Base-by-base conservation (phyloP, 164 flowering plant genomes). In the Chimonanthus praecox region DNA sequence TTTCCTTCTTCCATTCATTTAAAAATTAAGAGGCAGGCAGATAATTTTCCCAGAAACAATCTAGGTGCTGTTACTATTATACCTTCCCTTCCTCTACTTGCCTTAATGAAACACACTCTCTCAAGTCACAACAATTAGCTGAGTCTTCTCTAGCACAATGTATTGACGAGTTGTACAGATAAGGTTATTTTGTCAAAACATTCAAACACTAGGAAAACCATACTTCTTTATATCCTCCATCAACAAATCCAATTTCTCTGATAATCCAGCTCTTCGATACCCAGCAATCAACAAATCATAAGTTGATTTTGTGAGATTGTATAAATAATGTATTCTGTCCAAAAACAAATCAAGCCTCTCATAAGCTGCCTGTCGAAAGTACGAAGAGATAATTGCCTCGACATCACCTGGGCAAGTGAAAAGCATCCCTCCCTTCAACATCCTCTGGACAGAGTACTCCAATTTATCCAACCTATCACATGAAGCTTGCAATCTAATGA, bases 321-420 rank as follows among this genome's bases (percentile, higher is more conserved):
- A 78, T 9, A 79, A 79, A 50, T 73, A 74, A 62, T 64, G 77
- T 18, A 85, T 74, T 60, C 73, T 79, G 58, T 82, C 83, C 81
- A 85, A 74, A 75, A 87, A 84, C 74, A 87, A 47, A 45, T 85
- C 86, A 44, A 84, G 74, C 66, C 87, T 82, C 63, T 85, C 90
- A 83, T 77, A 84, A 62, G 87, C 90, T n/a, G 58, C 80, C 50
- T 50, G 49, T 77, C 88, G 79, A 75, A 87, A 87, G 69, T 83
- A 86, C 0, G 78, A 81, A 68, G 82, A 81, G 7, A 87, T 86
- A 43, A 83, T 79, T 74, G 79, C 80, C 68, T 87, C 86, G 45
- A 87, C 84, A 79, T 80, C 81, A 13, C 11, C n/a, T 13, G 78
- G 16, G 49, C 74, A 68, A 46, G 67, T 71, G 68, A 86, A 84